A percentile compares a stretch with the other conserved stretches of the same genome.
Evolutionary conservation across 2,329 filamentous ascomycete genomes (phyloP).

Genomic region (Nemania diffusa): DNA sequence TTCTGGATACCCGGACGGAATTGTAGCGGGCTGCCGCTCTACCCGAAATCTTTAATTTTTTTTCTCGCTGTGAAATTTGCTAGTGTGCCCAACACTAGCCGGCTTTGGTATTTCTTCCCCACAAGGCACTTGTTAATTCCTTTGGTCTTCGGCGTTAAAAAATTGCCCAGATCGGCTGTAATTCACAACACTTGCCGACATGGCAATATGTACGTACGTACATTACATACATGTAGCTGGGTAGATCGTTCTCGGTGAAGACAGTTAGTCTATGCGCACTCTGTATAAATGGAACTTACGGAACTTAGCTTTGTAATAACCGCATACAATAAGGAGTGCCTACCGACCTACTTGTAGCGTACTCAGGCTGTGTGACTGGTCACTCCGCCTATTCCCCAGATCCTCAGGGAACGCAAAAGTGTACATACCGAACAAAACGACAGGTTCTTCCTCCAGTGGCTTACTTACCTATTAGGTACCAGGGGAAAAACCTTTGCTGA

Average conservation of each 20-base stretch:
- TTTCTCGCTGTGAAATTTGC: conserved; percentile 6
- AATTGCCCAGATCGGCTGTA: neutral
- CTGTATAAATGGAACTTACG: neutral
- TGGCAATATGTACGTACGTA: neutral
- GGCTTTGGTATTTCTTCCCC: conserved; percentile 1
- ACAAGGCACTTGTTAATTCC: conserved; percentile 23
- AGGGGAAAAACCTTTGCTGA: neutral
- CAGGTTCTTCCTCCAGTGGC: neutral
- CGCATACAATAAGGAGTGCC: neutral
- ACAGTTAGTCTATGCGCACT: neutral
- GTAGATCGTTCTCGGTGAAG: conserved; percentile 6
- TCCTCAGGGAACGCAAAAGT: neutral
- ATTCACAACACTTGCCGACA: neutral
- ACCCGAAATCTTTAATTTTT: conserved; percentile 15
- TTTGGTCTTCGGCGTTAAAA: conserved; percentile 24
- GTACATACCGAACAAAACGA: neutral
- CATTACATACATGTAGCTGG: neutral
- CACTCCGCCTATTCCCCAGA: neutral
- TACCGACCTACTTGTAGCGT: neutral
- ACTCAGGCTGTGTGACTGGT: neutral
- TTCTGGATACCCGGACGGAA: conserved; percentile 18
- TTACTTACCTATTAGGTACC: neutral
- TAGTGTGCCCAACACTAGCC: neutral
- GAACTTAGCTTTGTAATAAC: neutral
- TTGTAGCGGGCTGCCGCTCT: conserved; percentile 4